phyloP scores from a whole-genome alignment of 2,329 filamentous ascomycete genomes.

The Pseudomassariella vexata region DNA sequence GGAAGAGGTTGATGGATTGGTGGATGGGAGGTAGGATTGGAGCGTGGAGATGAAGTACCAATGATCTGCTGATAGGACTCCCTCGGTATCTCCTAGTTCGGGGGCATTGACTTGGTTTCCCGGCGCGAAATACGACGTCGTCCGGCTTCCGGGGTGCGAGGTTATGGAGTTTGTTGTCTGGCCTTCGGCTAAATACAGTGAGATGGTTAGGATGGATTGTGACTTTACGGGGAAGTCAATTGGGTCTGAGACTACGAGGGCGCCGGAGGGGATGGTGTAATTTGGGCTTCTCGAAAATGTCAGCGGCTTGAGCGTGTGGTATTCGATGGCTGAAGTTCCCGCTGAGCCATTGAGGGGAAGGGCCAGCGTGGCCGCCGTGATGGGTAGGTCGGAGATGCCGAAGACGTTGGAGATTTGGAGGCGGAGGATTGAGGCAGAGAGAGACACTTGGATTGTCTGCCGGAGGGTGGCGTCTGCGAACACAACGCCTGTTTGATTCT shows the following conservation, averaged over 20 bases:
- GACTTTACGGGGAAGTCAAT: slow-evolving; percentile 43
- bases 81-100: slow-evolving; percentile 27
- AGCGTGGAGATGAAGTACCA: slow-evolving; percentile 57
- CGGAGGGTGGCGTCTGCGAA: slow-evolving; percentile 56
- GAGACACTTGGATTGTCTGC: slow-evolving; percentile 53
- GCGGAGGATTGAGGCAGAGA: slow-evolving; percentile 46
- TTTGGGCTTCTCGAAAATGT: slow-evolving; percentile 46
- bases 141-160: slow-evolving; percentile 55
- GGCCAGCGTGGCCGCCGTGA: slow-evolving; percentile 52
- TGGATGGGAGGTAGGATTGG: slow-evolving; percentile 42
- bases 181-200: slow-evolving; percentile 51
- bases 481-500: slow-evolving; percentile 46
- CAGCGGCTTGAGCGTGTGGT: slow-evolving; percentile 39
- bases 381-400: slow-evolving; percentile 48
- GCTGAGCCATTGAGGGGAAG: slow-evolving; percentile 39
- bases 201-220: slow-evolving; percentile 45
- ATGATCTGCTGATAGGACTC: slow-evolving; percentile 28
- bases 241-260: slow-evolving; percentile 53
- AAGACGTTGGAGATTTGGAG: slow-evolving; percentile 59
- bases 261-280: slow-evolving; percentile 47
- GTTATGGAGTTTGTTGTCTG: slow-evolving; percentile 51
- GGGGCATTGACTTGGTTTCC: slow-evolving; percentile 43
- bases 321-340: slow-evolving; percentile 41
- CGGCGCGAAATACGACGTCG: slow-evolving; percentile 45
- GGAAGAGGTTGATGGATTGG: slow-evolving; percentile 28